Evolutionary conservation across 139 green algal species (phyloP), one percentile per base, ranked within the genome.

Genomic region (Diplosphaera chodatii): DNA sequence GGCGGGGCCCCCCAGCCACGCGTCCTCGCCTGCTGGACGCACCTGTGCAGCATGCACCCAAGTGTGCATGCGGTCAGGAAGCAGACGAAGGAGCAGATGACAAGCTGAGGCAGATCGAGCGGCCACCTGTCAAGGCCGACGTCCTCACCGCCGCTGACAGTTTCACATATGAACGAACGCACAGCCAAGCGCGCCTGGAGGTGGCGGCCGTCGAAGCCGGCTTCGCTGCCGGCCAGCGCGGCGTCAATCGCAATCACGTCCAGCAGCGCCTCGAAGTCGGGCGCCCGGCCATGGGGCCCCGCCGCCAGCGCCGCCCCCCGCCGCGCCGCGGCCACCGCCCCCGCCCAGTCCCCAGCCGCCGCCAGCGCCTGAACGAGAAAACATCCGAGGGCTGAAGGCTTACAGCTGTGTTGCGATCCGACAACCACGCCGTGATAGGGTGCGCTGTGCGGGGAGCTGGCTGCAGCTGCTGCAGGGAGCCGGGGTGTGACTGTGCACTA

Each of bases 11-110:
- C 84, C 74, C 28, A 91, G 71, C 87, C 87, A 92, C 1, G 87
- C 87, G 15, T 92, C 87, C n/a, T 88, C 74, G 4, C 87, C 87
- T 18, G 87, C 87, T 32, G 40, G 70, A 16, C 85, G 65, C 30
- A 90, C 79, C 71, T 82, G 70, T n/a, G n/a, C n/a, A n/a, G n/a
- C n/a, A n/a, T 48, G 37, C 37, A 48, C 10, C 10, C 8, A 6
- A 48, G 10, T n/a, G n/a, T n/a, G n/a, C n/a, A n/a, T n/a, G n/a
- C n/a, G n/a, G n/a, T n/a, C n/a, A n/a, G n/a, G n/a, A n/a, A n/a
- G n/a, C n/a, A n/a, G n/a, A n/a, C n/a, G n/a, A n/a, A n/a, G n/a
- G n/a, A n/a, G n/a, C n/a, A n/a, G n/a, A n/a, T n/a, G n/a, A n/a
- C n/a, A n/a, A n/a, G n/a, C n/a, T n/a, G n/a, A n/a, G n/a, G n/a